These are phyloP conservation scores for Plenodomus biglobosus DNA, from an alignment of 2,329 filamentous ascomycete species.

Conservation along the genomic window DNA sequence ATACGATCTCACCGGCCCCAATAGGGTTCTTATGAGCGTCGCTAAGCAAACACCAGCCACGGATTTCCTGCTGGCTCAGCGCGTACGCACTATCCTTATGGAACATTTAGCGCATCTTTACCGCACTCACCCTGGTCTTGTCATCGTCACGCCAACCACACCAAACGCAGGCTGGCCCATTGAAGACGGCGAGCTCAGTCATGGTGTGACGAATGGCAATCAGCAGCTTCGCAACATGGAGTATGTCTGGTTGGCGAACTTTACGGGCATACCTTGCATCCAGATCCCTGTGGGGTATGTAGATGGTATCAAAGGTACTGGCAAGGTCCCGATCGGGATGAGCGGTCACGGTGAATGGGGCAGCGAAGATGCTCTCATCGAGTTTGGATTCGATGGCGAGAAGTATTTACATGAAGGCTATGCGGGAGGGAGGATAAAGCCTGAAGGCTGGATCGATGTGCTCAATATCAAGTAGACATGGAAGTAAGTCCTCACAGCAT, in stretches of 20 bases:
- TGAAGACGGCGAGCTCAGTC: constrained; percentile 61
- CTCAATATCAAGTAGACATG: constrained; percentile 15
- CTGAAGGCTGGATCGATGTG: constrained; percentile 46
- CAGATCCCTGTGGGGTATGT: constrained; percentile 74
- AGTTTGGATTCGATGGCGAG: constrained; percentile 57
- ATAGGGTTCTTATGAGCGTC: constrained; percentile 68
- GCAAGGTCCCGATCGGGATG: constrained; percentile 57
- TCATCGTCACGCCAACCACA: constrained; percentile 77
- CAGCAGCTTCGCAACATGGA: constrained; percentile 75
- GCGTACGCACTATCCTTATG: constrained; percentile 76
- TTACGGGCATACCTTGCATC: constrained; percentile 75
- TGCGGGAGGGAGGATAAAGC: constrained; percentile 39
- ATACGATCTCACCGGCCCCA: constrained; percentile 63
- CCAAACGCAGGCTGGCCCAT: constrained; percentile 76
- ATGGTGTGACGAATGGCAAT: constrained; percentile 74
- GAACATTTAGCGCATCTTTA: constrained; percentile 73
- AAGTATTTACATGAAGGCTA: constrained; percentile 46
- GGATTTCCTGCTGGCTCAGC: constrained; percentile 73
- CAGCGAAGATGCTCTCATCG: constrained; percentile 54
- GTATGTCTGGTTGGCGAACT: constrained; percentile 84
- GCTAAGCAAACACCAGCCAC: constrained; percentile 64
- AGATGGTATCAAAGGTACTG: constrained; percentile 54
- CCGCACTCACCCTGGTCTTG: constrained; percentile 68
- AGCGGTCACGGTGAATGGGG: constrained; percentile 61
- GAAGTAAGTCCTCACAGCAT: neutral